Evolutionary conservation across 1,139 yeast genomes (phyloP), one percentile per base, ranked within the genome.

Genomic region (Saccharomycopsis phalli): DNA sequence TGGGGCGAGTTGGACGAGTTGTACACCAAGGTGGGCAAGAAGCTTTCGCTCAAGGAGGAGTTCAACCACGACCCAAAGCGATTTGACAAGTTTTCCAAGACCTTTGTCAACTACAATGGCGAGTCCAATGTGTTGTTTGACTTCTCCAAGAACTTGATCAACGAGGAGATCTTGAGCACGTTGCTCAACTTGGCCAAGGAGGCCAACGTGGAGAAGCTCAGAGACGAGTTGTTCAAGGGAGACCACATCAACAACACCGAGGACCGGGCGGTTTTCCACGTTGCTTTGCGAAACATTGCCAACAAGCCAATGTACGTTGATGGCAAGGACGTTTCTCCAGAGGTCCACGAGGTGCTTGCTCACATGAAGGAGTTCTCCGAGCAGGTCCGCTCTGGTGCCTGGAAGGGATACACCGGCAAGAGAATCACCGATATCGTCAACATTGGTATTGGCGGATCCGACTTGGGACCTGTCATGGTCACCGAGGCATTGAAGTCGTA

Each of bases 391-490:
- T 78, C 91, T 35, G 98, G 98, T 54, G 72, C 69, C 51, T 88
- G 97, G 96, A 86, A 77, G 56, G 98, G 98, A 61, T 91, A 83
- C 74, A 79, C 96, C 51, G 97, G 97, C 53, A 87, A 87, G 73
- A 66, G 71, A 53, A 91, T 91, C 63, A 82, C 93, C 53, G 94
- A 87, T 58, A 79, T 91, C 46, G 97, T 91, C 58, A 91, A 91
- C 72, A 84, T 91, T 57, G 98, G 98, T 65, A 91, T 91, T 60
- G 98, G 98, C 59, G 98, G 98, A 53, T 87, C 97, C 23, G 98
- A 91, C 63, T 74, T 91, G 57, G 98, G 98, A 55, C 98, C 98
- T 38, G 97, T 91, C 44, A 91, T 91, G 98, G 97, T 91, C 53
- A 87, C 96, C 47, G 97, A 91, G 68, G 96, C 98, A 29, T 75